Base-by-base conservation (phyloP, 345 rosid genomes). In the Ceriops zippeliana region DNA sequence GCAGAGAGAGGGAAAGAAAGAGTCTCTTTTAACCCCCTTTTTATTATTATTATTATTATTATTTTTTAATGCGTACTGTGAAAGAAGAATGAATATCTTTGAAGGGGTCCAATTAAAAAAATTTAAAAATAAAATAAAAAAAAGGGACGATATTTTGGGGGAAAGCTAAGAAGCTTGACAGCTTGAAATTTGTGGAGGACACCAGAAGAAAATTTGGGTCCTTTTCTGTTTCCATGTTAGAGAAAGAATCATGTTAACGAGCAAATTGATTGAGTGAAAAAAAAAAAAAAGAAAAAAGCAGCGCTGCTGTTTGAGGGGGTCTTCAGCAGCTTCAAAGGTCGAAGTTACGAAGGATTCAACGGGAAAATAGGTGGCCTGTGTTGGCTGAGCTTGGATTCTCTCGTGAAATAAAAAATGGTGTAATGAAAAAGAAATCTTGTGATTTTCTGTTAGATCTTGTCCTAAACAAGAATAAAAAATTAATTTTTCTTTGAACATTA, bases 291-390 rank as follows among this genome's bases (percentile, higher is more conserved):
- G 1, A 53, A 16, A 47, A 52, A 46, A 68, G 19, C 30, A 28
- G 35, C 22, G 17, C 65, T 59, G 52, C 51, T 34, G 11, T 16
- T 28, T 17, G 1, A 5, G n/a, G 63, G 28, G 5, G 37, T 42
- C 24, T 69, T 21, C 2, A 8, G 42, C 13, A 13, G 49, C 49
- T 42, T 42, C 49, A 30, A 67, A 67, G 70, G 53, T 66, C 51
- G 65, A 52, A 66, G 54, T 51, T 47, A 17, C 3, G 65, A 37
- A 69, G 47, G 42, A 62, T 54, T 7, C 70, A 63, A 51, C 76
- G 73, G 62, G 63, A 58, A 58, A 26, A 54, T 63, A 67, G 73
- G 68, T 58, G 70, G 64, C 61, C 59, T 24, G 19, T 20, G 27
- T 24, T 22, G 59, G 31, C 17, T 3, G 49, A 42, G 30, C 59